Conservation (phyloP, 306 rosid genomes). For the Morella rubra region DNA sequence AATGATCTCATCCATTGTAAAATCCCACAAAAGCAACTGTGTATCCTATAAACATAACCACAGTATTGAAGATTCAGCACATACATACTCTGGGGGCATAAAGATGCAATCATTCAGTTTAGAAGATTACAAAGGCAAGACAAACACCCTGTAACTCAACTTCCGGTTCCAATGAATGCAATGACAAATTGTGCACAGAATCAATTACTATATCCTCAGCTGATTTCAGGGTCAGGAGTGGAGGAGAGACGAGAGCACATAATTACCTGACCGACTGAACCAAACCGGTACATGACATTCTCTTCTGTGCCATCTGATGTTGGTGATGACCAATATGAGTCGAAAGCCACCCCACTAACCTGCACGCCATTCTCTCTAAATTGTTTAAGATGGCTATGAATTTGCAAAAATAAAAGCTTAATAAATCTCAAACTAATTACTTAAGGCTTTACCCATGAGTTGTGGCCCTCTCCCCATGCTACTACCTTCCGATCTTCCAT, state of each 20-base stretch:
- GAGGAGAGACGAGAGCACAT: neutral
- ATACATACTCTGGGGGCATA: neutral
- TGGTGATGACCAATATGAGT: constrained; percentile 93
- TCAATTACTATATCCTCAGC: neutral
- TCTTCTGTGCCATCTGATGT: constrained; percentile 73
- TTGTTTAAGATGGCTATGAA: constrained; percentile 23
- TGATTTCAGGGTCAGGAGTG: too few relatives aligned
- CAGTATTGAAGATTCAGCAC: neutral
- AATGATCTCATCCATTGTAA: constrained; percentile 80
- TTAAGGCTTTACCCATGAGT: constrained; percentile 78
- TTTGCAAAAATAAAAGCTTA: constrained; percentile 13
- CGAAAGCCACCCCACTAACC: constrained; percentile 99
- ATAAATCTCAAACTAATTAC: constrained; percentile 10
- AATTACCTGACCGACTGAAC: constrained; percentile 96
- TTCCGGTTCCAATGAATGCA: neutral
- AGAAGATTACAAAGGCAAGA: neutral
- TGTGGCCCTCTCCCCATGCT: constrained; percentile 99
- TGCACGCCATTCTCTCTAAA: constrained; percentile 28
- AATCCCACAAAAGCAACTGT: constrained; percentile 91
- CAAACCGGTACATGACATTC: constrained; percentile 78
- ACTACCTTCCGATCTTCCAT: constrained; percentile 98
- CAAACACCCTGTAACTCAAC: neutral
- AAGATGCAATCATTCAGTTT: neutral
- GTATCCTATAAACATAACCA: constrained; percentile 59
- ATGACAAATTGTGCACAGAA: neutral